Evolutionary conservation across 768 basidiomycete genomes (phyloP).

Genomic region (Agaricus subrufescens): DNA sequence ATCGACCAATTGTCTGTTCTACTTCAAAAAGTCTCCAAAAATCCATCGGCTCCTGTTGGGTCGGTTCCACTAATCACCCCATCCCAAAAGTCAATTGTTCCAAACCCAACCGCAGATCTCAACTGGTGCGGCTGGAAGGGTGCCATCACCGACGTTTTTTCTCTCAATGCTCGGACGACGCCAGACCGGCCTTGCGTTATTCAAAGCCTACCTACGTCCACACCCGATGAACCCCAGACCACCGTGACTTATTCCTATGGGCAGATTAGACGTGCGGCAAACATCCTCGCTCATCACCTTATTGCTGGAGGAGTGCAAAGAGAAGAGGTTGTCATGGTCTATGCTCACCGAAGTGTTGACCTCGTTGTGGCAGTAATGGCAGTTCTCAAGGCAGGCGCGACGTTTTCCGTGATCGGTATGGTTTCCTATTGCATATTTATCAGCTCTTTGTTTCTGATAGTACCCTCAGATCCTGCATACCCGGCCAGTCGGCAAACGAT

Average conservation of each 20-base stretch:
- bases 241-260: conserved; percentile 68
- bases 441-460: conserved; percentile 1
- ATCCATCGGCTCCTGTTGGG: conserved; percentile 69
- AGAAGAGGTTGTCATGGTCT: conserved; percentile 98
- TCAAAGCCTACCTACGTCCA: conserved; percentile 55
- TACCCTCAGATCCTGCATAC: conserved; percentile 83
- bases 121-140: conserved; percentile 99
- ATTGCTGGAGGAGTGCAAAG: conserved; percentile 80
- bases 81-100: conserved; percentile 63
- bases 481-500: conserved; percentile 89
- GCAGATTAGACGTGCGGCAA: conserved; percentile 79
- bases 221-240: conserved; percentile 41
- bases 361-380: conserved; percentile 97
- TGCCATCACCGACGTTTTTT: conserved; percentile 94
- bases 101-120: conserved; percentile 81
- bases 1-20: conserved; percentile 83
- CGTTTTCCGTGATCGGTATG: conserved; percentile 95
- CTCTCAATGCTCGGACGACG: conserved; percentile 71
- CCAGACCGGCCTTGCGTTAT: conserved; percentile 89
- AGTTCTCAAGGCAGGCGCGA: conserved; percentile 91
- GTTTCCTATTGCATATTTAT: conserved; percentile 6
- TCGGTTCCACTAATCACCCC: conserved; percentile 77
- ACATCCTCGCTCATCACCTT: conserved; percentile 87
- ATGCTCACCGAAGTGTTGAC: conserved; percentile 93
- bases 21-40: conserved; percentile 62